Conservation (phyloP, 352 stramenopile genomes). For the Globisporangium camurandrum region DNA sequence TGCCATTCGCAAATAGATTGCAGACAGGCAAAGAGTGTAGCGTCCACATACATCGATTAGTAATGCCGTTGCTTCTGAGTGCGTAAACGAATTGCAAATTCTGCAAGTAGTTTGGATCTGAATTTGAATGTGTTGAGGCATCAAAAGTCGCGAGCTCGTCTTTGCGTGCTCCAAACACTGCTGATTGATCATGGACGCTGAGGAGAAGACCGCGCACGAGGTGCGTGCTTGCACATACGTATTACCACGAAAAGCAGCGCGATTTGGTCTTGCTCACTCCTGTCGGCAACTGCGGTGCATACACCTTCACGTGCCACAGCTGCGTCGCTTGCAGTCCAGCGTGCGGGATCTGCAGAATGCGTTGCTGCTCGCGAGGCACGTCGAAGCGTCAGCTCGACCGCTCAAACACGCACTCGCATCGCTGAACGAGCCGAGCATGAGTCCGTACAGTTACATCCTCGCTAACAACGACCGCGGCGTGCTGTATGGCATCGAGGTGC, state of each 20-base stretch:
- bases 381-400: conserved; percentile 10
- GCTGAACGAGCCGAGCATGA: conserved; percentile 8
- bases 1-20: too few relatives aligned
- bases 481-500: conserved; percentile 30
- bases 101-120: too few relatives aligned
- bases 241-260: background rate
- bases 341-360: too few relatives aligned
- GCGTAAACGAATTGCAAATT: too few relatives aligned
- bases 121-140: too few relatives aligned
- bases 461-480: conserved; percentile 45
- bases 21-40: too few relatives aligned
- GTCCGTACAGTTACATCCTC: too few relatives aligned
- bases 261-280: background rate
- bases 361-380: conserved; percentile 12
- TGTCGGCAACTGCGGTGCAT: background rate
- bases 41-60: too few relatives aligned
- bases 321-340: conserved; percentile 25
- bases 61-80: too few relatives aligned
- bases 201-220: conserved; percentile 15
- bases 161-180: too few relatives aligned
- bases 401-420: conserved; percentile 4
- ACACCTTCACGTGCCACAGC: conserved; percentile 8
- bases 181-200: conserved; percentile 9
- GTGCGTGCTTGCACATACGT: background rate
- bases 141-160: too few relatives aligned